A percentile compares a stretch with the other conserved stretches of the same genome.
phyloP scores from a whole-genome alignment of 306 rosid genomes.

The Benincasa hispida region DNA sequence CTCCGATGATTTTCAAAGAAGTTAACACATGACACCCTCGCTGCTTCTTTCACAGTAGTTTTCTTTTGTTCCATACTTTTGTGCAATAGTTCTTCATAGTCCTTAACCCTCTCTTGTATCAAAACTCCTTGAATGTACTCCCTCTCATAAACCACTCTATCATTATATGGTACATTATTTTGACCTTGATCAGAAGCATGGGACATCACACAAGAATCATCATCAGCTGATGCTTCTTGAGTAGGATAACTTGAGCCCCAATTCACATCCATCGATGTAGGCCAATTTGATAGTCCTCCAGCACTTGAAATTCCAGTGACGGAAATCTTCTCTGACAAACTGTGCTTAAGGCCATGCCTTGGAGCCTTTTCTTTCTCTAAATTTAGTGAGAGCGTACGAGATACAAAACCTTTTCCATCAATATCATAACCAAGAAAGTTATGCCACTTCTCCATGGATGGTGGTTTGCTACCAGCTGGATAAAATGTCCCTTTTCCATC shows the following conservation, averaged over 20 bases:
- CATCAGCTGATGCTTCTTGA: constrained; percentile 21
- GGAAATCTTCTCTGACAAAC: constrained; percentile 26
- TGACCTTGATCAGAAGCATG: constrained; percentile 28
- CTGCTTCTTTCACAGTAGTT: constrained; percentile 25
- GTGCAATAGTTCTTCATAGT: constrained; percentile 21
- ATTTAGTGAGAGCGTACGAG: constrained; percentile 18
- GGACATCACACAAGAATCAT: constrained; percentile 17
- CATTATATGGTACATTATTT: constrained; percentile 19
- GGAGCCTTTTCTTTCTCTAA: constrained; percentile 15
- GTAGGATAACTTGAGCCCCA: constrained; percentile 17
- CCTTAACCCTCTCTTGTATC: constrained; percentile 46
- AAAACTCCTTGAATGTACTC: constrained; percentile 95
- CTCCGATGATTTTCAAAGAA: constrained; percentile 17
- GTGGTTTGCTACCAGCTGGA: constrained; percentile 65
- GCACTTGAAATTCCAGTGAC: constrained; percentile 15
- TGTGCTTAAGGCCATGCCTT: constrained; percentile 34
- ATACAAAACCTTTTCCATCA: constrained; percentile 12
- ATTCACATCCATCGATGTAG: constrained; percentile 26
- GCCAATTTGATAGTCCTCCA: constrained; percentile 32
- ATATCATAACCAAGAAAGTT: constrained; percentile 23
- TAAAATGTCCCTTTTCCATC: constrained; percentile 91
- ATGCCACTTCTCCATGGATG: constrained; percentile 43
- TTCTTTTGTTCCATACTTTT: constrained; percentile 36
- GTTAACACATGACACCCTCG: constrained; percentile 35
- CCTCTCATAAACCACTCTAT: constrained; percentile 41